Evolutionary conservation across 768 basidiomycete species (phyloP).

Genomic region (Tulasnella sp.): DNA sequence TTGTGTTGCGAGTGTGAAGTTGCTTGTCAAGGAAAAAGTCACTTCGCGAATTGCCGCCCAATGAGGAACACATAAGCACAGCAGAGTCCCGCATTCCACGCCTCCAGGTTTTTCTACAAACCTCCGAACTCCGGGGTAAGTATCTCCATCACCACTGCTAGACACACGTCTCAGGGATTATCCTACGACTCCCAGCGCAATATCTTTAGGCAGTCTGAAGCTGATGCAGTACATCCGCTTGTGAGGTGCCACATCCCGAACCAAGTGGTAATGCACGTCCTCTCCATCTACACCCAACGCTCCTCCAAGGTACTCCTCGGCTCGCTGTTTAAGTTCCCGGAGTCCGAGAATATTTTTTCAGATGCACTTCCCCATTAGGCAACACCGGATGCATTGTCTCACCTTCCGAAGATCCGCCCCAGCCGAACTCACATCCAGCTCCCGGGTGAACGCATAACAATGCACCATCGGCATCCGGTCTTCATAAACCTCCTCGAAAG

Average conservation of each 20-base stretch:
- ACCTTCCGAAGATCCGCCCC: slow-evolving; percentile 78
- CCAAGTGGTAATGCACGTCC: slow-evolving; percentile 59
- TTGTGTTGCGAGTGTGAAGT: slow-evolving; percentile 5
- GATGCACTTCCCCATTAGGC: slow-evolving; percentile 28
- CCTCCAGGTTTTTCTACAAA: not conserved
- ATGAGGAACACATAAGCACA: not conserved
- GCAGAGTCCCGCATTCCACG: not conserved
- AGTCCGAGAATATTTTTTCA: not conserved
- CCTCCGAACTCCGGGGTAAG: not conserved
- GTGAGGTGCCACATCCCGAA: slow-evolving; percentile 89
- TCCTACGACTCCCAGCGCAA: slow-evolving; percentile 36
- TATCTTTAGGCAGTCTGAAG: slow-evolving; percentile 62
- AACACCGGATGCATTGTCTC: slow-evolving; percentile 35
- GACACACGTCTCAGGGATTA: not conserved
- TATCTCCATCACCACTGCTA: not conserved
- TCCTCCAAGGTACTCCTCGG: slow-evolving; percentile 54
- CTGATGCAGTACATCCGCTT: slow-evolving; percentile 98
- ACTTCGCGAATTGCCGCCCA: slow-evolving; percentile 15
- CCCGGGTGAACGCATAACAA: slow-evolving; percentile 93
- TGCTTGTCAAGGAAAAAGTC: slow-evolving; percentile 9
- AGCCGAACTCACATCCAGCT: slow-evolving; percentile 63
- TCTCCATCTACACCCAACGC: not conserved
- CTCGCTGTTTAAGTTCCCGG: slow-evolving; percentile 51
- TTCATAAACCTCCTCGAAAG: slow-evolving; percentile 48
- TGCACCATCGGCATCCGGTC: slow-evolving; percentile 81